These are phyloP conservation scores for Apiospora marii DNA, from an alignment of 2,329 filamentous ascomycete species.

Conservation along the genomic window DNA sequence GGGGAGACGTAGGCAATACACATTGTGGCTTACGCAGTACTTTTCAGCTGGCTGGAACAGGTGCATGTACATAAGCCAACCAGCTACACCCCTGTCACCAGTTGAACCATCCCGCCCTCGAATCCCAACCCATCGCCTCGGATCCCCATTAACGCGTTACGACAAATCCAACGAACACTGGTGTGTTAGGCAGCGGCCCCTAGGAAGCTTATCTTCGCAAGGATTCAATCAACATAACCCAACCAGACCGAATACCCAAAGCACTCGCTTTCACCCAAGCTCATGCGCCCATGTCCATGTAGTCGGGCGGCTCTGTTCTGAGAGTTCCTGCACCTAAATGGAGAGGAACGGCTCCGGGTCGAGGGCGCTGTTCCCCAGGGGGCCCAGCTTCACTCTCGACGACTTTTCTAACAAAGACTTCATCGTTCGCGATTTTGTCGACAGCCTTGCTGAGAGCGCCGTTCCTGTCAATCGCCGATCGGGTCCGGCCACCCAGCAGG, in stretches of 20 bases:
- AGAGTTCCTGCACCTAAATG: slow-evolving; percentile 41
- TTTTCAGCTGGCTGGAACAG: background rate
- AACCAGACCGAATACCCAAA: background rate
- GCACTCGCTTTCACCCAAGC: background rate
- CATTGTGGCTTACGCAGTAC: background rate
- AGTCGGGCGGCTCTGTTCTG: slow-evolving; percentile 30
- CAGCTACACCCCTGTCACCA: background rate
- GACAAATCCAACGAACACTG: background rate
- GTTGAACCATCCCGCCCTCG: slow-evolving; percentile 1
- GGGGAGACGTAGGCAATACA: background rate
- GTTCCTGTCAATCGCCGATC: slow-evolving; percentile 83
- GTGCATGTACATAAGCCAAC: background rate
- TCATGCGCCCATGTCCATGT: slow-evolving; percentile 33
- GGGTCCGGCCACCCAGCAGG: slow-evolving; percentile 61
- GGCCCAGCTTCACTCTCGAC: slow-evolving; percentile 85
- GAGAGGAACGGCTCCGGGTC: slow-evolving; percentile 56
- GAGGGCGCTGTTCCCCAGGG: slow-evolving; percentile 77
- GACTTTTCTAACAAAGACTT: slow-evolving; percentile 92
- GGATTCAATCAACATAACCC: background rate
- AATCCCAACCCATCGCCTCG: background rate
- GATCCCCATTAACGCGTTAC: background rate
- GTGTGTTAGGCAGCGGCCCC: background rate
- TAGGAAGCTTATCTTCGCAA: background rate
- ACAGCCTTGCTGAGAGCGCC: slow-evolving; percentile 86
- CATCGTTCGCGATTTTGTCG: slow-evolving; percentile 97